A percentile compares a stretch with the other conserved stretches of the same genome.
phyloP scores from a whole-genome alignment of 2,329 filamentous ascomycete species.

The Penicillium sclerotigenum region DNA sequence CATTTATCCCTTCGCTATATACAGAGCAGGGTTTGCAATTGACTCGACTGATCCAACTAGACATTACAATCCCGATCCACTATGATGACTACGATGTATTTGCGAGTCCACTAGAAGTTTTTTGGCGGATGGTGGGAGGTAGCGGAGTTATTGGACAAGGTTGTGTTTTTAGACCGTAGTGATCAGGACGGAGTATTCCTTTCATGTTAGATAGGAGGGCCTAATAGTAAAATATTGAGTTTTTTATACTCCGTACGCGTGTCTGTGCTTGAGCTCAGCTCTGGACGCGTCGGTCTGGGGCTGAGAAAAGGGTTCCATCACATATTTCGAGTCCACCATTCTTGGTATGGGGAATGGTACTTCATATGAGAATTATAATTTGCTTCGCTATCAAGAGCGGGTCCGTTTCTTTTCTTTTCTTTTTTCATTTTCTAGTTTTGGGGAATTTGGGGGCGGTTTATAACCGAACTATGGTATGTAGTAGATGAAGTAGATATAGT shows the following conservation, averaged over 20 bases:
- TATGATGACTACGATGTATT: conserved; percentile 65
- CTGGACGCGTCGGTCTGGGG: not conserved
- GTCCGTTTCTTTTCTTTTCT: not conserved
- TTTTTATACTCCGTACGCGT: not conserved
- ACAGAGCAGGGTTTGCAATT: conserved; percentile 60
- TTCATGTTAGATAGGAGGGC: conserved; percentile 41
- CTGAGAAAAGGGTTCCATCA: not conserved
- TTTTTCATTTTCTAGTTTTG: not conserved
- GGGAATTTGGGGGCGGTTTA: not conserved
- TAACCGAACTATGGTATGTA: not conserved
- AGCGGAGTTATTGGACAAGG: conserved; percentile 51
- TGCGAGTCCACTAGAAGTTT: conserved; percentile 57
- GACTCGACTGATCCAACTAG: conserved; percentile 58
- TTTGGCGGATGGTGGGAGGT: conserved; percentile 54
- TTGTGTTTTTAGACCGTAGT: conserved; percentile 60
- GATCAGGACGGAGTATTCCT: conserved; percentile 59
- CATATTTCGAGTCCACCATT: not conserved
- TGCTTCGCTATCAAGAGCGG: not conserved
- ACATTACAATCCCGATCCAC: conserved; percentile 62
- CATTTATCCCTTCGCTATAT: not conserved
- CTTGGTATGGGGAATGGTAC: not conserved
- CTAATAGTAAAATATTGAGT: not conserved
- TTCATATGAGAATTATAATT: not conserved
- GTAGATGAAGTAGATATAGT: not conserved
- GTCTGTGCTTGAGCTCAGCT: not conserved